Percentiles rank a stretch among this genome's conserved stretches.
Evolutionary conservation across 2,329 filamentous ascomycete genomes (phyloP).

Genomic region (Coniochaeta prunicola): DNA sequence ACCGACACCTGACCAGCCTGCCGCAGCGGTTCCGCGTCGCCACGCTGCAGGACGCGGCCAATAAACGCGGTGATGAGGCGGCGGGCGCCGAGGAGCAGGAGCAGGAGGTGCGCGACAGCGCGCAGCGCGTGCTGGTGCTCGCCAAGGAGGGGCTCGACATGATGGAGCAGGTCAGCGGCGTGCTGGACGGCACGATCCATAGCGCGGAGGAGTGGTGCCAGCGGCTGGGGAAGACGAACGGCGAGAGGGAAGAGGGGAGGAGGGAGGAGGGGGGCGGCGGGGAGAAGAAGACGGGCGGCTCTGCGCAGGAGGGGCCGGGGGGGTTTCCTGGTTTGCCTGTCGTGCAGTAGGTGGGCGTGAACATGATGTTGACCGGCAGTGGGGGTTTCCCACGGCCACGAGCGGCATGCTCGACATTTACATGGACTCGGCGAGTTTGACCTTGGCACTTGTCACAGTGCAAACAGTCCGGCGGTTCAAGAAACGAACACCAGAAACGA

Average conservation of each 20-base stretch:
- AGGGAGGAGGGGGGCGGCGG: neutral
- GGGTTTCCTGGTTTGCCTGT: neutral
- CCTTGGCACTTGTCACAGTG: too few relatives aligned
- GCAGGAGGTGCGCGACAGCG: slow-evolving; percentile 44
- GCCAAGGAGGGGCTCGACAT: slow-evolving; percentile 90
- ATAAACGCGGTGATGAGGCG: slow-evolving; percentile 23
- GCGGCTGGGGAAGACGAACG: slow-evolving; percentile 48
- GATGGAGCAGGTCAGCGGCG: slow-evolving; percentile 83
- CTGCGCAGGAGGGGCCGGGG: neutral
- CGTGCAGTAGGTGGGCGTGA: neutral
- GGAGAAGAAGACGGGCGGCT: neutral
- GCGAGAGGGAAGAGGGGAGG: slow-evolving; percentile 18
- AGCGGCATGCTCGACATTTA: too few relatives aligned
- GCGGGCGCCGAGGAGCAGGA: slow-evolving; percentile 28
- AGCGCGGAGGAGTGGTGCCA: slow-evolving; percentile 92
- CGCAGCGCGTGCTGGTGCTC: slow-evolving; percentile 74
- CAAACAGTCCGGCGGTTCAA: too few relatives aligned
- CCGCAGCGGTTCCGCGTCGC: slow-evolving; percentile 77
- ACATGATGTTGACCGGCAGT: too few relatives aligned
- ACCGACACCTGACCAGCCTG: slow-evolving; percentile 74
- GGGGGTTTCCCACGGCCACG: too few relatives aligned
- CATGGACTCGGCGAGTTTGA: too few relatives aligned
- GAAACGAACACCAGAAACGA: too few relatives aligned
- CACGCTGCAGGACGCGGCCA: slow-evolving; percentile 29
- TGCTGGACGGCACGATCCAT: slow-evolving; percentile 81